These are phyloP conservation scores for Pleurotus cornucopiae DNA, from an alignment of 768 basidiomycete genomes.

Conservation along the genomic window DNA sequence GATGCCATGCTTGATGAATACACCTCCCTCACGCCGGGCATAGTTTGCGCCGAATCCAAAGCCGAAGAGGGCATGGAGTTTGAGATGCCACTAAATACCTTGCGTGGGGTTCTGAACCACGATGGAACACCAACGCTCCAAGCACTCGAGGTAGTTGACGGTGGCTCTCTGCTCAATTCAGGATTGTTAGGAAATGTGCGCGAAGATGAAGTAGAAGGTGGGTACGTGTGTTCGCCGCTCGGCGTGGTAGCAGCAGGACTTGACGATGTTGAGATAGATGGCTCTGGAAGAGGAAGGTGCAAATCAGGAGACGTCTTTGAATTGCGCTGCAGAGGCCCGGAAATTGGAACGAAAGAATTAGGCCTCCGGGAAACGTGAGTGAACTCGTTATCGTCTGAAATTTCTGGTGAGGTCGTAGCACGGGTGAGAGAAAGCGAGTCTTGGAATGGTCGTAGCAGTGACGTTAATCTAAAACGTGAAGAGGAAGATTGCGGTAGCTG, in stretches of 20 bases:
- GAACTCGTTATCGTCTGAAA: slow-evolving; percentile 47
- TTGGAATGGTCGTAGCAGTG: slow-evolving; percentile 65
- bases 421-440: slow-evolving; percentile 36
- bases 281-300: slow-evolving; percentile 13
- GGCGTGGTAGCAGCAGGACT: slow-evolving; percentile 20
- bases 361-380: slow-evolving; percentile 63
- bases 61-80: slow-evolving; percentile 20
- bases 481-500: slow-evolving; percentile 26
- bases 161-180: slow-evolving; percentile 43
- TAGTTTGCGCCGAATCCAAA: slow-evolving; percentile 21
- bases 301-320: slow-evolving; percentile 37
- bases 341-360: slow-evolving; percentile 56
- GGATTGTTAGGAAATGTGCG: slow-evolving; percentile 41
- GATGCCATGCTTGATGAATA: slow-evolving; percentile 42
- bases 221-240: slow-evolving; percentile 66
- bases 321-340: neutral
- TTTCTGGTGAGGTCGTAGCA: slow-evolving; percentile 21
- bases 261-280: slow-evolving; percentile 7
- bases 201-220: slow-evolving; percentile 60
- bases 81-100: slow-evolving; percentile 19
- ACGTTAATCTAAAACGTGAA: slow-evolving; percentile 55
- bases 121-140: slow-evolving; percentile 72
- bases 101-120: slow-evolving; percentile 56
- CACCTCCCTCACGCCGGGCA: slow-evolving; percentile 50
- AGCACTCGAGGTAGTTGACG: slow-evolving; percentile 22